Percentiles rank a stretch among this genome's conserved stretches.
Evolutionary conservation across 2,329 filamentous ascomycete genomes (phyloP).

Genomic region (Blumeria graminis): DNA sequence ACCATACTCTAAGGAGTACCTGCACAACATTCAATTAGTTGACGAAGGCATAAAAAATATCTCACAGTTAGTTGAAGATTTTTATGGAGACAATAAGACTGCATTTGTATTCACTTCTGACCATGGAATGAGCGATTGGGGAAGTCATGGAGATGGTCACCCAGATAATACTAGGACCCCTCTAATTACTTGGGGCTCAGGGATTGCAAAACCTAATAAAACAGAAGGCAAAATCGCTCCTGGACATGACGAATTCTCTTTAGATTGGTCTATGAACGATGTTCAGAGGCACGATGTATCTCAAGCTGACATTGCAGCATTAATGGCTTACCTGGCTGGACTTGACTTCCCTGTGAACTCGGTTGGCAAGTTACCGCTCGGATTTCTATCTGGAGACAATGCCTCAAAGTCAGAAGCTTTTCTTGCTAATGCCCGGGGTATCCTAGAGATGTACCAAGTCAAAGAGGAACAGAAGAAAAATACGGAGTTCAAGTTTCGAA

Average conservation of each 20-base stretch:
- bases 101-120: conserved; percentile 95
- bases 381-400: conserved; percentile 48
- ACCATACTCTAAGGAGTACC: conserved; percentile 86
- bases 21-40: conserved; percentile 84
- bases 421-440: conserved; percentile 60
- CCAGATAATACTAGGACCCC: conserved; percentile 93
- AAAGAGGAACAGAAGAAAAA: conserved; percentile 70
- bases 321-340: conserved; percentile 85
- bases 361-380: conserved; percentile 72
- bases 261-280: conserved; percentile 64
- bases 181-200: conserved; percentile 79
- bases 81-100: conserved; percentile 66
- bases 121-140: conserved; percentile 97
- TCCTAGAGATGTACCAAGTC: conserved; percentile 87
- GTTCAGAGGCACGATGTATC: conserved; percentile 73
- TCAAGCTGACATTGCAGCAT: conserved; percentile 78
- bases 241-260: conserved; percentile 79
- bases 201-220: conserved; percentile 50
- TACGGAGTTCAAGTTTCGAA: conserved; percentile 51
- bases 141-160: conserved; percentile 95
- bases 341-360: conserved; percentile 87
- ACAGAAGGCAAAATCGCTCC: conserved; percentile 31
- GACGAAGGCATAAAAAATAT: conserved; percentile 77
- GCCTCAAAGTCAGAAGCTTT: conserved; percentile 65
- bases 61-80: conserved; percentile 55